Percentiles rank a stretch among this genome's conserved stretches.
These are phyloP conservation scores for Tetraselmis striata DNA, from an alignment of 139 green algal species.

Conservation along the genomic window DNA sequence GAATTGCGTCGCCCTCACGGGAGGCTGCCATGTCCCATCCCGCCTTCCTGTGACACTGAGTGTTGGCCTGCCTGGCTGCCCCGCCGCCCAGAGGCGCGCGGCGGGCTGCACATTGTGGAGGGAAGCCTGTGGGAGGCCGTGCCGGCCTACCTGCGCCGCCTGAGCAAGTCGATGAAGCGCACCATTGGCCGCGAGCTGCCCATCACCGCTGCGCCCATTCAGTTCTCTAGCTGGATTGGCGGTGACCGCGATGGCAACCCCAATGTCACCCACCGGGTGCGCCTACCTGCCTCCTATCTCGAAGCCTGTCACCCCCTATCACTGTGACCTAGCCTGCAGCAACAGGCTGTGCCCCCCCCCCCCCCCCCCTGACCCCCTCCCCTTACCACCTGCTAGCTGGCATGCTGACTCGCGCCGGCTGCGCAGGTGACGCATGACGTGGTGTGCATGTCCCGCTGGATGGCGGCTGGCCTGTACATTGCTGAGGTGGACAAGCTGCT, in stretches of 20 bases:
- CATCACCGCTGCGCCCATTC: not conserved
- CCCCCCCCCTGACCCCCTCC: too few species aligned
- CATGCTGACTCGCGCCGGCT: too few species aligned
- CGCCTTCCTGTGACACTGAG: too few species aligned
- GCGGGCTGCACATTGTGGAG: constrained; percentile 41
- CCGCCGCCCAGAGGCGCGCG: constrained; percentile 27
- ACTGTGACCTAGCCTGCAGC: too few species aligned
- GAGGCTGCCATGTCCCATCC: too few species aligned
- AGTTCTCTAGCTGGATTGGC: constrained; percentile 9
- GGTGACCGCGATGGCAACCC: constrained; percentile 16
- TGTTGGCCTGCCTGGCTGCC: too few species aligned
- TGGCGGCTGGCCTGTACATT: constrained; percentile 8
- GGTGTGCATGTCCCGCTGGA: constrained; percentile 4
- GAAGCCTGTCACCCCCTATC: too few species aligned
- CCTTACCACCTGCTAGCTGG: too few species aligned
- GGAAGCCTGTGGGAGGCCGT: constrained; percentile 33
- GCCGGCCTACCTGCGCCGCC: constrained; percentile 32
- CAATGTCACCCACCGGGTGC: constrained; percentile 6
- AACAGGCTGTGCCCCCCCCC: too few species aligned
- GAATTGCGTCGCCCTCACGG: too few species aligned
- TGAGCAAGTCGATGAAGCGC: constrained; percentile 30
- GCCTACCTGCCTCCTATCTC: too few species aligned
- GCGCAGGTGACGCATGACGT: constrained; percentile 8
- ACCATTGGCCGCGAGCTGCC: constrained; percentile 9
- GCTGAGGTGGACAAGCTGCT: constrained; percentile 11